Evolutionary conservation across 345 rosid species (phyloP), one percentile per base, ranked within the genome.

Genomic region (Conringia planisiliqua): DNA sequence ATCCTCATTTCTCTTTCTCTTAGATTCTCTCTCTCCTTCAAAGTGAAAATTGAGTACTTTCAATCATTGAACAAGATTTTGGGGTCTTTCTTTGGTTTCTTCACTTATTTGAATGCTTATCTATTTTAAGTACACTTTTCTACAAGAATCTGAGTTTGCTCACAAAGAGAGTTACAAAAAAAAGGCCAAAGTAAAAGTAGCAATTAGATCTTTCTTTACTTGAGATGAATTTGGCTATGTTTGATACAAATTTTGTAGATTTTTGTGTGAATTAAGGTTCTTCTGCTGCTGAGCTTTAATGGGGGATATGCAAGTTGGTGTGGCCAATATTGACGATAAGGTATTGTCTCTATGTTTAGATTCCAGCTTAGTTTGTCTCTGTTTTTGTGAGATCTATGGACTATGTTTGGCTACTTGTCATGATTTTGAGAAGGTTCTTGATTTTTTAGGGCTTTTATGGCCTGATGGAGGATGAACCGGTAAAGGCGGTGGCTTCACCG

Each of bases 301-400:
- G 89, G 91, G 86, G 16, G 96, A 91, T 83, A 71, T 87, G 77
- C 48, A 78, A 58, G 75, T 77, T 65, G 79, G 82, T 60, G 82
- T 83, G 78, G 71, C 85, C 63, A 65, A 20, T 71, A 36, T 60
- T 62, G 80, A 77, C 51, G 89, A 82, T 77, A 83, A 89, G 96
- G 93, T 89, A 80, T 68, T 8, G 65, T 26, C 20, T 69, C 70
- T 42, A 10, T 4, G 8, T 48, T 29, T 30, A 35, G 20, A 30
- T 46, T 35, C 75, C 70, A 64, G 48, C 65, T 58, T 74, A 77
- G 76, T 62, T 78, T 75, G 74, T 69, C 16, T 38, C 43, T 63
- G 46, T 16, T 18, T 61, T 40, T 32, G 48, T 55, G 40, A 82
- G 62, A 76, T 55, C 73, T 52, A 12, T 66, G 50, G 30, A 74